These are phyloP conservation scores for Ustilago nuda DNA, from an alignment of 1,284 basidiomycete species.

Conservation along the genomic window DNA sequence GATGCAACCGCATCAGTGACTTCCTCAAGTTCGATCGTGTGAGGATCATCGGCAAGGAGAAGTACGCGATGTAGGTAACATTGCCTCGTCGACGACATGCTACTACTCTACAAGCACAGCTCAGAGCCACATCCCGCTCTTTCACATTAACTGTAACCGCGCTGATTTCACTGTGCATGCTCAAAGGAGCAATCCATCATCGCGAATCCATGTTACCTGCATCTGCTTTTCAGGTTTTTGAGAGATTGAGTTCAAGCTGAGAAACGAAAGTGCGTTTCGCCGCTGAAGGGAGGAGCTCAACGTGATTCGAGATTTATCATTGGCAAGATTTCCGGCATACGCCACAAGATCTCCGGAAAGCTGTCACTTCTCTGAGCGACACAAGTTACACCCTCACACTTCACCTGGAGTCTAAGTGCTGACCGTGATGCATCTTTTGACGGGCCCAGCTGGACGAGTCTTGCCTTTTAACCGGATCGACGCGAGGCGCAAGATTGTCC, in stretches of 20 bases:
- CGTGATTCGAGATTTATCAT: background rate
- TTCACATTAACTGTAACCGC: background rate
- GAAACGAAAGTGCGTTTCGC: background rate
- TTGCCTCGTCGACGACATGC: background rate
- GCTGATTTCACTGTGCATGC: background rate
- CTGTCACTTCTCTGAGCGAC: background rate
- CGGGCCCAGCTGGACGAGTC: too few species aligned
- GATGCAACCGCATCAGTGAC: slow-evolving; percentile 66
- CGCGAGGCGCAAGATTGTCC: background rate
- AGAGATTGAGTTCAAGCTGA: background rate
- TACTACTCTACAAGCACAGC: too few species aligned
- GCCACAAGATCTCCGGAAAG: background rate
- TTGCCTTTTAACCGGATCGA: too few species aligned
- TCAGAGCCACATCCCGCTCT: too few species aligned
- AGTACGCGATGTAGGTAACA: slow-evolving; percentile 26
- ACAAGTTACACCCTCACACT: background rate
- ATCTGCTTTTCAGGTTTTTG: background rate
- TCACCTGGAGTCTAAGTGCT: background rate
- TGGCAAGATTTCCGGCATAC: background rate
- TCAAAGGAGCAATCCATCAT: background rate
- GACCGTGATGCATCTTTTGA: background rate
- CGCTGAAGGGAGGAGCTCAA: too few species aligned
- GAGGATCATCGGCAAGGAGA: slow-evolving; percentile 62
- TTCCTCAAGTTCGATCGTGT: slow-evolving; percentile 51
- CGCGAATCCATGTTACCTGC: background rate